Conservation (phyloP, 106 monocot genomes). For the Cymbidium sinense region DNA sequence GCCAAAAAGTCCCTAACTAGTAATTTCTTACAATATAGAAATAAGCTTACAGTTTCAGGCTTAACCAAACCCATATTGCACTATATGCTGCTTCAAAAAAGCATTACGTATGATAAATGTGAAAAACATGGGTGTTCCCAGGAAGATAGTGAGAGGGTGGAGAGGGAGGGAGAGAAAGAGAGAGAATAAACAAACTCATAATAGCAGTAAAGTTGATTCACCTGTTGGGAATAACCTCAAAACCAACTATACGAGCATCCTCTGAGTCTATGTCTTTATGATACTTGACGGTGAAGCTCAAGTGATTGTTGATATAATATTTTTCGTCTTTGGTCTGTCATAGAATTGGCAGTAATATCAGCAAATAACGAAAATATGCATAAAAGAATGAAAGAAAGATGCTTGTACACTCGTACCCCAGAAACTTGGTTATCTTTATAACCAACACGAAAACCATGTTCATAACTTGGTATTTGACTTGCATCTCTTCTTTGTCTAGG, state of each 20-base stretch:
- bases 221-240: conserved; percentile 42
- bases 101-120: no score
- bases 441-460: conserved; percentile 33
- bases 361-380: neutral
- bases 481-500: conserved; percentile 23
- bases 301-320: conserved; percentile 36
- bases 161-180: no score
- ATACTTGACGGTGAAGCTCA: conserved; percentile 36
- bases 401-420: conserved; percentile 10
- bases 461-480: conserved; percentile 26
- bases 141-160: no score
- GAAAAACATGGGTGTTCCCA: no score
- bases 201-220: neutral
- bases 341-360: neutral
- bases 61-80: no score
- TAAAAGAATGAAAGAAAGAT: neutral
- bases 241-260: conserved; percentile 36
- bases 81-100: no score
- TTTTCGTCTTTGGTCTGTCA: conserved; percentile 30
- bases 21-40: no score
- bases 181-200: no score
- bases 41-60: no score
- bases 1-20: no score
- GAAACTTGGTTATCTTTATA: conserved; percentile 15
- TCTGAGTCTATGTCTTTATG: conserved; percentile 29